A percentile compares a stretch with the other conserved stretches of the same genome.
These are phyloP conservation scores for Beauveria sp. DNA, from an alignment of 2,329 filamentous ascomycete species.

Conservation along the genomic window DNA sequence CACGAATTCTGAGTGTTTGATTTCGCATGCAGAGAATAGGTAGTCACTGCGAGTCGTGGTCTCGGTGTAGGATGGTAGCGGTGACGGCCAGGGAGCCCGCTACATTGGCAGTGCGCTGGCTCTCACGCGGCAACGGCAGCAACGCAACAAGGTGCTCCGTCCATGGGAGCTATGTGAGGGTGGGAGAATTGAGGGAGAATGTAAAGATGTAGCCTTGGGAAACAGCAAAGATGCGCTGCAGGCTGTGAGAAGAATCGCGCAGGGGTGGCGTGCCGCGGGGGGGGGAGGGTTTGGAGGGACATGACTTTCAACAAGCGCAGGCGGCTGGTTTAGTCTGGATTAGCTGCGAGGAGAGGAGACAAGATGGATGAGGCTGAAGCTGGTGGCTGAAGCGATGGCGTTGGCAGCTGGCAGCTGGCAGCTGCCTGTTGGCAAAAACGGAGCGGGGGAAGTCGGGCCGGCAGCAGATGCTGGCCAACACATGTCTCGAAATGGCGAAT, in stretches of 20 bases:
- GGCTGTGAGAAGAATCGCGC: background rate
- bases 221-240: background rate
- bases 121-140: background rate
- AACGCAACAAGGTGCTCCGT: background rate
- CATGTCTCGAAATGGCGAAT: too few relatives aligned
- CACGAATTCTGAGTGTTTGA: background rate
- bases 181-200: background rate
- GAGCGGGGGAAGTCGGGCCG: background rate
- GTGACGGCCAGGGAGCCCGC: background rate
- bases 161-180: background rate
- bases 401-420: background rate
- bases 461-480: background rate
- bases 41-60: background rate
- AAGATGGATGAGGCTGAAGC: background rate
- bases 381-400: conserved; percentile 3
- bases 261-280: background rate
- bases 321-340: background rate
- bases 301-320: conserved; percentile 1
- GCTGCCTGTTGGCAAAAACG: background rate
- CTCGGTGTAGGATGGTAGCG: background rate
- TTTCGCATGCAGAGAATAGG: background rate
- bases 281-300: background rate
- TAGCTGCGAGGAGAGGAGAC: too few relatives aligned
- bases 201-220: background rate
- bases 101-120: background rate